Evolutionary conservation across 2,329 filamentous ascomycete genomes (phyloP), one percentile per base, ranked within the genome.

Genomic region (Xylaria sp.): DNA sequence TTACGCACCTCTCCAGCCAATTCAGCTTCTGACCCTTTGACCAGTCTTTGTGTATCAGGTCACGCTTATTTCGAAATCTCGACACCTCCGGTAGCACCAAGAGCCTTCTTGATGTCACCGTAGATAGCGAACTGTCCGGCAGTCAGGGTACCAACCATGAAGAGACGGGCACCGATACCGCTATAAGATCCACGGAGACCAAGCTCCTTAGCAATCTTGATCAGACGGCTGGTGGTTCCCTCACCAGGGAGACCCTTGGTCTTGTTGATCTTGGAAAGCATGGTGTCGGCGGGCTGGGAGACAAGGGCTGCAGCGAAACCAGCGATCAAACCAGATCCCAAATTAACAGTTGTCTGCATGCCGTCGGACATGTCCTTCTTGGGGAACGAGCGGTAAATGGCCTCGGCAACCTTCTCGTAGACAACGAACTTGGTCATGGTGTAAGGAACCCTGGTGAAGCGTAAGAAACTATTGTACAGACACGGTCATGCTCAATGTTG

Each of bases 211-310:
- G 81, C 88, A 74, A 92, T 92, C 87, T 92, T 91, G 80, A 91
- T 82, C 70, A 92, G 79, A 78, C 89, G 87, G 79, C 80, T 84
- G 74, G 84, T 85, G 72, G 88, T 92, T 73, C 89, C 84, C 82
- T 92, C 89, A 80, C 89, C 89, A 61, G 89, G 89, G 58, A 85
- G 80, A 79, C 88, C 89, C 71, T 88, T 87, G 78, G 87, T 89
- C 87, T 91, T 92, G 87, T 92, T 92, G 83, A 92, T 91, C 86
- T 91, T 91, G 80, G 85, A 88, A 69, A 92, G 86, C 89, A 92
- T 92, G 71, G 89, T 92, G 78, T 92, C 89, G 75, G 89, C 89
- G 71, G 89, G 89, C 79, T 92, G 89, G 67, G 89, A 92, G 76
- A 92, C 83, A 73, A 91, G 76, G 74, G 89, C 89, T 70, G 89